Percentiles rank a stretch among this genome's conserved stretches.
Conservation (phyloP, 2,329 filamentous ascomycete species). For the Botrytis pseudocinerea region DNA sequence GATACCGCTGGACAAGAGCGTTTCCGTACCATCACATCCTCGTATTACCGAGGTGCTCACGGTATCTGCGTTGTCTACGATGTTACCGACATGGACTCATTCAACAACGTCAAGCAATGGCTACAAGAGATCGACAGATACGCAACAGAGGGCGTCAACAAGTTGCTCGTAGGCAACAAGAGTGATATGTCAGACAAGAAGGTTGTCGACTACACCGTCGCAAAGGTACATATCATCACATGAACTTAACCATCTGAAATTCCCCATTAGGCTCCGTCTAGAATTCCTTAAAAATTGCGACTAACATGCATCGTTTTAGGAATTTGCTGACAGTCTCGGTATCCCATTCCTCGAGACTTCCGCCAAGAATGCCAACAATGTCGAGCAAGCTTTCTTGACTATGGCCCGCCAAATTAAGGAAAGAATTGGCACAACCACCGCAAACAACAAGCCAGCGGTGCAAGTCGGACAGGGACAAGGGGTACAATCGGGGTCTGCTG, state of each 20-base stretch:
- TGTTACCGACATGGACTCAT: constrained; percentile 99
- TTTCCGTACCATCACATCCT: constrained; percentile 99
- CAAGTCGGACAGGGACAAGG: constrained; percentile 94
- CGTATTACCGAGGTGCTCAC: constrained; percentile 98
- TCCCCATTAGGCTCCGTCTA: constrained; percentile 16
- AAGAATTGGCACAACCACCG: constrained; percentile 94
- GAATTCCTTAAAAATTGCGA: constrained; percentile 10
- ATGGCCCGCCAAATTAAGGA: constrained; percentile 99
- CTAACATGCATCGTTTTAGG: constrained; percentile 54
- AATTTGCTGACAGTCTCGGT: constrained; percentile 97
- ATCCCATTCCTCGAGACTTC: constrained; percentile 99
- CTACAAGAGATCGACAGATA: constrained; percentile 99
- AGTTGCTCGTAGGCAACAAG: constrained; percentile 99
- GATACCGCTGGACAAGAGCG: constrained; percentile 98
- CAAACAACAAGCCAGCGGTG: constrained; percentile 97
- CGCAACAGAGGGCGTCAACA: constrained; percentile 98
- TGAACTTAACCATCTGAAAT: constrained; percentile 33
- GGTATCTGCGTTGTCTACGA: constrained; percentile 99
- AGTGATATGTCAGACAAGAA: constrained; percentile 99
- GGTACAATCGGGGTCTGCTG: constrained; percentile 81
- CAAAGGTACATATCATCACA: constrained; percentile 70
- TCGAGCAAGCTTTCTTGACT: constrained; percentile 99
- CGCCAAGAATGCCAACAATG: constrained; percentile 98
- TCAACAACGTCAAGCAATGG: constrained; percentile 99
- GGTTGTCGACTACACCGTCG: constrained; percentile 98